Percentiles rank a stretch among this genome's conserved stretches.
These are phyloP conservation scores for Citrus reticulata DNA, from an alignment of 345 rosid species.

Conservation along the genomic window DNA sequence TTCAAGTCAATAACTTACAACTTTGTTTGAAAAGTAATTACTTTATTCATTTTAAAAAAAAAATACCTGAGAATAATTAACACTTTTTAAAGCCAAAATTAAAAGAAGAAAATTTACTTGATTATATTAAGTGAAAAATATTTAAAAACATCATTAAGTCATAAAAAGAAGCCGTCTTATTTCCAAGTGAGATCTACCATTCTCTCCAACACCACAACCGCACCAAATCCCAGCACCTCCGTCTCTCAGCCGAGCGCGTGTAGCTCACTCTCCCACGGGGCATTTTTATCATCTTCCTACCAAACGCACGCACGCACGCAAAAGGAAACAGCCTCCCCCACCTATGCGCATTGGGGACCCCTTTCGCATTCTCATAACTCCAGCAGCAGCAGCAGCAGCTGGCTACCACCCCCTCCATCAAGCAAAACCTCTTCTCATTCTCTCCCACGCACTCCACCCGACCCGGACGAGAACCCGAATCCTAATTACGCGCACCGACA, in stretches of 20 bases:
- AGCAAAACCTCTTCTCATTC: neutral
- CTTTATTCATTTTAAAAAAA: too few relatives aligned
- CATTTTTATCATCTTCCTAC: neutral
- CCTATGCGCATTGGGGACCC: slow-evolving; percentile 32
- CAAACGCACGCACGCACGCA: too few relatives aligned
- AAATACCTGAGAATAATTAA: too few relatives aligned
- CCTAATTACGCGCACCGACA: slow-evolving; percentile 8
- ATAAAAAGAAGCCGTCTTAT: too few relatives aligned
- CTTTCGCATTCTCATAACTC: neutral
- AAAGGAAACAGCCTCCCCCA: too few relatives aligned
- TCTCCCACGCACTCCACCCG: neutral
- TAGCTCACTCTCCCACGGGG: neutral
- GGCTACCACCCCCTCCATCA: neutral
- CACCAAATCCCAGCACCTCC: neutral
- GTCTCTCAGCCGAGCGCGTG: neutral
- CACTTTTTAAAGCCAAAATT: too few relatives aligned
- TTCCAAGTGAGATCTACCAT: neutral
- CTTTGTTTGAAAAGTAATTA: too few relatives aligned
- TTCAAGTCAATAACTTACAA: too few relatives aligned
- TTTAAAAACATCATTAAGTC: too few relatives aligned
- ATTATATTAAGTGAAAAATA: too few relatives aligned
- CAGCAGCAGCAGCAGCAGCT: neutral
- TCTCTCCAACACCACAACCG: neutral
- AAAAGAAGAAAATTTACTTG: too few relatives aligned
- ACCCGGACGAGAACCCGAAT: neutral